These are phyloP conservation scores for Obelidium mucronatum DNA, from an alignment of 192 early-diverging fungal genomes.

Conservation along the genomic window DNA sequence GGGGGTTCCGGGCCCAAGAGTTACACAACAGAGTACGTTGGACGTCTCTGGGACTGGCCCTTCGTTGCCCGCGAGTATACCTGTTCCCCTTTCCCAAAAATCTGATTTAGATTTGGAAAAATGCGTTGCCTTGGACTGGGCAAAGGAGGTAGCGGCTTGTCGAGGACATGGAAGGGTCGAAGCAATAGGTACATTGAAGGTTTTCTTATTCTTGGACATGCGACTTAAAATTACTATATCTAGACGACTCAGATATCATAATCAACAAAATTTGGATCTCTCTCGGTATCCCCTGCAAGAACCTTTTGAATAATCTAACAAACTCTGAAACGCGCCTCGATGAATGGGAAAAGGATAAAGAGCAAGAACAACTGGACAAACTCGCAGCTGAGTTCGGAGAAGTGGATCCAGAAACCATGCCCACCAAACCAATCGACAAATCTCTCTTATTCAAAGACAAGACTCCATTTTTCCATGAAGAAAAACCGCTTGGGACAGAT, in stretches of 20 bases:
- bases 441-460: background rate
- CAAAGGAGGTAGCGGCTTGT: constrained; percentile 14
- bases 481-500: no score
- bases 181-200: background rate
- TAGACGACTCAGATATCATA: constrained; percentile 13
- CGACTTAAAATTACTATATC: background rate
- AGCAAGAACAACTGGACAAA: background rate
- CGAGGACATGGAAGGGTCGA: constrained; percentile 24
- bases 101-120: constrained; percentile 14
- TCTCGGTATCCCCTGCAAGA: constrained; percentile 1
- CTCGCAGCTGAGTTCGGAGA: background rate
- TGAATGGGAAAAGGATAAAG: constrained; percentile 15
- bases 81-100: background rate
- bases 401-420: background rate
- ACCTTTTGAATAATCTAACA: background rate
- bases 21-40: background rate
- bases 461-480: constrained; percentile 1
- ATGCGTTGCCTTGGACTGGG: constrained; percentile 24
- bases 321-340: background rate
- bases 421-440: background rate
- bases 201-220: background rate
- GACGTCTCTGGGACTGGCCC: background rate
- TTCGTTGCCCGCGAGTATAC: background rate
- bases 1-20: background rate
- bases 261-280: constrained; percentile 31